phyloP scores from a whole-genome alignment of 2,329 filamentous ascomycete genomes.

The Penicillium sp. region DNA sequence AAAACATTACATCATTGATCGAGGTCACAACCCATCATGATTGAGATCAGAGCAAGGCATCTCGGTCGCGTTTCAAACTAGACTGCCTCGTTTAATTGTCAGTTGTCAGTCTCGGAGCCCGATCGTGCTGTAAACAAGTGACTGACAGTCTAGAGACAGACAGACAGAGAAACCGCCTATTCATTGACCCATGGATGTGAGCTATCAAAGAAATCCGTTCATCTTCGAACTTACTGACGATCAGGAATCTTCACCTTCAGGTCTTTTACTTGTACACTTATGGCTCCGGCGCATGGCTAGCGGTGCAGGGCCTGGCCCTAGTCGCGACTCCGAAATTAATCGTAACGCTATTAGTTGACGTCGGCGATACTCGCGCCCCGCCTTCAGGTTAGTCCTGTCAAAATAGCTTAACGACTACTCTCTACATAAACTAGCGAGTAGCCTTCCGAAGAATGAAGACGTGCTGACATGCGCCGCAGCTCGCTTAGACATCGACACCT shows the following conservation, averaged over 20 bases:
- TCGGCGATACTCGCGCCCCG: slow-evolving; percentile 49
- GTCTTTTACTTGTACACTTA: slow-evolving; percentile 45
- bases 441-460: neutral
- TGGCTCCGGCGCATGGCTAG: slow-evolving; percentile 42
- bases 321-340: slow-evolving; percentile 60
- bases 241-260: slow-evolving; percentile 22
- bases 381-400: slow-evolving; percentile 45
- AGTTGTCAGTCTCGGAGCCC: no score
- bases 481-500: slow-evolving; percentile 61
- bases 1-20: slow-evolving; percentile 16
- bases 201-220: neutral
- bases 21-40: neutral
- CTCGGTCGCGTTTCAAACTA: neutral
- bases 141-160: neutral
- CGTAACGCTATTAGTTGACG: slow-evolving; percentile 50
- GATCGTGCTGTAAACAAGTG: neutral
- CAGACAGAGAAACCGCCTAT: neutral
- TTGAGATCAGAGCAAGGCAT: no score
- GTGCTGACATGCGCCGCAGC: neutral
- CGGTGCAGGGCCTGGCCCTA: slow-evolving; percentile 49
- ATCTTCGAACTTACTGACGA: neutral
- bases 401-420: neutral
- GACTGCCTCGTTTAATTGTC: neutral
- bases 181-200: slow-evolving; percentile 18
- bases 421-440: neutral